Evolutionary conservation across 805 yeast species (phyloP).

Genomic region (Yarrowia sp.): DNA sequence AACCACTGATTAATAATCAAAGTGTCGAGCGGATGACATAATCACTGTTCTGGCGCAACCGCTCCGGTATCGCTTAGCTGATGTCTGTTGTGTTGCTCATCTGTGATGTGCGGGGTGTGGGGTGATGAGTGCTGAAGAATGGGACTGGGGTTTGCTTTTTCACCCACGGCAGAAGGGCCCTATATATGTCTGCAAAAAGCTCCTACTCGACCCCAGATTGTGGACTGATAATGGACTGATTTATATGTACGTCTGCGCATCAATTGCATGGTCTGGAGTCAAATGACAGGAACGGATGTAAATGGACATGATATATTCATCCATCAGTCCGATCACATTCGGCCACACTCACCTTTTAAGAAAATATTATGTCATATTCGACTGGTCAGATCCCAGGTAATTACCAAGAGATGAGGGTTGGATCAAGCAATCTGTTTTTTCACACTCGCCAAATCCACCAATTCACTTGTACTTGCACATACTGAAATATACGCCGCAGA

Average conservation of each 20-base stretch:
- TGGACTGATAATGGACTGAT: constrained; percentile 28
- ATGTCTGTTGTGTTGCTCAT: background rate
- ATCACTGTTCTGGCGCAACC: background rate
- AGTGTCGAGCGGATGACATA: background rate
- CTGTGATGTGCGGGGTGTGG: background rate
- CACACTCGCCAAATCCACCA: background rate
- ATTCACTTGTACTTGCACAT: background rate
- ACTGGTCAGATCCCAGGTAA: too few species aligned
- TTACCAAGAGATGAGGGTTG: too few species aligned
- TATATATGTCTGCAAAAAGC: constrained; percentile 2
- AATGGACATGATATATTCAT: too few species aligned
- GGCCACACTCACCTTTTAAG: too few species aligned
- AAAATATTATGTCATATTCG: too few species aligned
- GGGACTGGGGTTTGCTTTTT: constrained; percentile 1
- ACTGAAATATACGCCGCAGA: constrained; percentile 6
- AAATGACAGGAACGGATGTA: background rate
- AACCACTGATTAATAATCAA: too few species aligned
- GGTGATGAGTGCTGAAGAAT: background rate
- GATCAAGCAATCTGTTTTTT: too few species aligned
- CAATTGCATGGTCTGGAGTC: constrained; percentile 17
- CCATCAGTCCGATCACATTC: too few species aligned
- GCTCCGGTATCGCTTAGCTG: constrained; percentile 8
- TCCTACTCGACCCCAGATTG: constrained; percentile 22
- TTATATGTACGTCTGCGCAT: constrained; percentile 22
- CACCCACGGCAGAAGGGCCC: background rate